Conservation (phyloP, 164 flowering plant species). For the Magnolia officinalis region DNA sequence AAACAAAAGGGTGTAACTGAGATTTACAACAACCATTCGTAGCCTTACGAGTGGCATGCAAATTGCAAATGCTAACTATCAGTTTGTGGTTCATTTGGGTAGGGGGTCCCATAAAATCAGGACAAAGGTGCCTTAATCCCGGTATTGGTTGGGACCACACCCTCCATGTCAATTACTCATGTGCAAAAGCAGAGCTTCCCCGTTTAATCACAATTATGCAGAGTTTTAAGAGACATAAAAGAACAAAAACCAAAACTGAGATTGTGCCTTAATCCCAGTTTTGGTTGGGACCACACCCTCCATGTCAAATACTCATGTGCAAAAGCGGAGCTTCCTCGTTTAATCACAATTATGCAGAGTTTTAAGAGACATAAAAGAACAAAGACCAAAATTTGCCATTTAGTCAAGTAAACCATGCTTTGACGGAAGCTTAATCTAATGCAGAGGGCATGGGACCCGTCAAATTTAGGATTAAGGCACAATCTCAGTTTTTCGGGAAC, state of each 20-base stretch:
- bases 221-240: no score
- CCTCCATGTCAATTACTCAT: neutral
- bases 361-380: no score
- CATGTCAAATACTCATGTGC: neutral
- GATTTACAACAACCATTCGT: neutral
- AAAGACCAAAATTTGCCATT: no score
- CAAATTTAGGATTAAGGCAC: neutral
- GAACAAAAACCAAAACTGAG: no score
- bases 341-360: no score
- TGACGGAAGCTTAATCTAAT: no score
- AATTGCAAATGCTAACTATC: neutral
- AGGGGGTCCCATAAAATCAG: neutral
- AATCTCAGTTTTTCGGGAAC: neutral
- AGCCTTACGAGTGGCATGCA: neutral
- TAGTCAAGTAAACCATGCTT: no score
- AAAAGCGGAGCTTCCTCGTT: neutral
- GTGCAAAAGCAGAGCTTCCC: neutral
- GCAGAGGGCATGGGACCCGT: neutral
- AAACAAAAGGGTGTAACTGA: no score
- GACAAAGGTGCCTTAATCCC: neutral
- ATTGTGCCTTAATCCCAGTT: no score
- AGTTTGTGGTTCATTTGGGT: neutral
- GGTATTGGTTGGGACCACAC: neutral
- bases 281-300: neutral
- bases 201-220: neutral